Base-by-base conservation (phyloP, 2,329 filamentous ascomycete genomes). In the Microcyclosporella mali region DNA sequence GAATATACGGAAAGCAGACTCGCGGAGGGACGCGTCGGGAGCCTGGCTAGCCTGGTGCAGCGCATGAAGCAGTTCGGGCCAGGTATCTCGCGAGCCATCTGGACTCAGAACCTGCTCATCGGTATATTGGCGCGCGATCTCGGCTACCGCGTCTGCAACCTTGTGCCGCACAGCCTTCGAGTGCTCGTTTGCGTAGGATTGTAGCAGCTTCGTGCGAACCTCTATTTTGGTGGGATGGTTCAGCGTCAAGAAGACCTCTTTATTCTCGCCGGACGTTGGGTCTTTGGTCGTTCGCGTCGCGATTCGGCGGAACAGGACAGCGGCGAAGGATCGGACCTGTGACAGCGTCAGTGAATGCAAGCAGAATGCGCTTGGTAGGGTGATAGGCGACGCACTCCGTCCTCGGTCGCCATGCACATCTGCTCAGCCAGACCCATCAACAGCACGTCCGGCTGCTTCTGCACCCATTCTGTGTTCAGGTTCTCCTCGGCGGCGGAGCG, bases 371-470 rank as follows among this genome's bases (percentile, higher is more conserved):
- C n/a, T 17, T 34, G 12, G 30, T 16, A 15, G 6, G 33, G 10
- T 18, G 9, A 3, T 3, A 6, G 12, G 11, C 9, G 15, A 69
- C 78, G 67, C 75, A 92, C 87, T 46, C 78, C 74, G 55, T 79
- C 72, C 61, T 90, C 82, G 55, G 79, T 78, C n/a, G 85, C 81
- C 52, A 77, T 81, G 60, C 86, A 81, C 56, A 95, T 82, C 69
- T 97, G 90, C 70, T 97, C 92, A 31, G 85, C 89, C 57, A 98
- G 72, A 53, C 89, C 92, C 84, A 97, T 92, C 63, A 98, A 72
- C 56, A 97, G 74, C 56, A 94, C 77, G 60, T 95, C 89, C 28
- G 92, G 89, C 48, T 85, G 79, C 44, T 79, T 76, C 49, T 73
- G 71, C 28, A 88, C 85, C 92, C 92, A 98, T 74, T 88, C 89